Conservation (phyloP, 768 basidiomycete genomes). For the Butyriboletus loyo region DNA sequence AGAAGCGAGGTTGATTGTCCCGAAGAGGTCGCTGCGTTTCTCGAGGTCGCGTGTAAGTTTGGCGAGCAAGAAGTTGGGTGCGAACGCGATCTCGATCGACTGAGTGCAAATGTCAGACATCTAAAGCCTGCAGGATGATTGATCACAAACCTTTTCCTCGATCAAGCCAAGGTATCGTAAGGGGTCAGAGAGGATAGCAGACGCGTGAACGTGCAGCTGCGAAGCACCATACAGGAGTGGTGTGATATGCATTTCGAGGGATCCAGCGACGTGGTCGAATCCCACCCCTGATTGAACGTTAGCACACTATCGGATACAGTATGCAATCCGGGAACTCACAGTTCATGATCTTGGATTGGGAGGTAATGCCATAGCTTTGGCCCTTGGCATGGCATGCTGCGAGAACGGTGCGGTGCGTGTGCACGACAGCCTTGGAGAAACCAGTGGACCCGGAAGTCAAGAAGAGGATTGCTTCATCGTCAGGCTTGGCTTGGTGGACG, state of each 20-base stretch:
- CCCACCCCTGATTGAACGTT: slow-evolving; percentile 33
- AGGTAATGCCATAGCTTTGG: slow-evolving; percentile 32
- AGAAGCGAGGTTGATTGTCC: slow-evolving; percentile 33
- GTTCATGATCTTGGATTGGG: slow-evolving; percentile 38
- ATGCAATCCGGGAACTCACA: slow-evolving; percentile 22
- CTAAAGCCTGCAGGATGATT: not conserved
- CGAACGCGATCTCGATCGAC: slow-evolving; percentile 33
- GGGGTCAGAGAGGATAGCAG: slow-evolving; percentile 24
- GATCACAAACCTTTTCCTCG: slow-evolving; percentile 34
- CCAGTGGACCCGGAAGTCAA: slow-evolving; percentile 45
- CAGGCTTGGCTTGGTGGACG: slow-evolving; percentile 19
- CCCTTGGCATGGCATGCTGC: slow-evolving; percentile 34
- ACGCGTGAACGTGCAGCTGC: slow-evolving; percentile 22
- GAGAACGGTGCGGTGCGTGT: slow-evolving; percentile 38
- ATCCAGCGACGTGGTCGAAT: slow-evolving; percentile 45
- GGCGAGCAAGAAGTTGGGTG: slow-evolving; percentile 44
- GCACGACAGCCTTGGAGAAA: slow-evolving; percentile 42
- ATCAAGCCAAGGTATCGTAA: slow-evolving; percentile 28
- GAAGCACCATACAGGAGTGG: slow-evolving; percentile 32
- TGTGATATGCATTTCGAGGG: slow-evolving; percentile 41
- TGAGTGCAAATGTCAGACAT: slow-evolving; percentile 11
- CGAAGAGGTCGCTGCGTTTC: slow-evolving; percentile 21
- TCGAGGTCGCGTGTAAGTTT: slow-evolving; percentile 35
- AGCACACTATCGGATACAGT: not conserved
- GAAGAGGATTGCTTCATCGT: slow-evolving; percentile 34